Evolutionary conservation across 345 rosid genomes (phyloP), one percentile per base, ranked within the genome.

Genomic region (Balakata baccata): DNA sequence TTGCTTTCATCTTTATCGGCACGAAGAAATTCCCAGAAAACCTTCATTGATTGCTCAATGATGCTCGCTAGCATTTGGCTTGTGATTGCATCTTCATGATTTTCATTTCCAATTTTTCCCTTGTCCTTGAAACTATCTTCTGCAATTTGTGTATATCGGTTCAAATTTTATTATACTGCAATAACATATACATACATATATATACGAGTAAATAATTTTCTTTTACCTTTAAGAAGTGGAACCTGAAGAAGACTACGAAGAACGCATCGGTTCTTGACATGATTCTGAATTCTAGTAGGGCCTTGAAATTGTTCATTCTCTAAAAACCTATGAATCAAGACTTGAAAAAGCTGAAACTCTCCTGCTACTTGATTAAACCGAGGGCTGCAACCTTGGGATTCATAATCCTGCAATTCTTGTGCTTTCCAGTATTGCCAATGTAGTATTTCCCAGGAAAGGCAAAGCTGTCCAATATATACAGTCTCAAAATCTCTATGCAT

Each of bases 21-120:
- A 3, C 81, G 78, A 58, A 88, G 80, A 68, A 93, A 93, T 63
- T 84, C 93, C 97, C 85, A 86, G 73, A 85, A 91, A 0, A 81
- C 78, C 17, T 56, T 74, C 87, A 86, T 84, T 0, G 90, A 82
- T 79, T 87, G 90, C 70, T 75, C 71, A 2, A 91, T 74, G 71
- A 77, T 81, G 67, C 79, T 85, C 47, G 54, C 74, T 41, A 91
- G 58, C 45, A 45, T 69, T 63, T 62, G 64, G 39, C 29, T 62
- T 63, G 74, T 62, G 17, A 68, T 70, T 20, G 82, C 80, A 56
- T 54, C 41, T 60, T 78, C 73, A 0, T 34, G 16, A 11, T n/a
- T 41, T 11, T 4, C 22, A 38, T 62, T 71, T 45, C 51, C 72
- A 34, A 14, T 51, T 39, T 67, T 17, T 20, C 34, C 69, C 50